These are phyloP conservation scores for Chamaenerion angustifolium DNA, from an alignment of 345 rosid species.

Conservation along the genomic window DNA sequence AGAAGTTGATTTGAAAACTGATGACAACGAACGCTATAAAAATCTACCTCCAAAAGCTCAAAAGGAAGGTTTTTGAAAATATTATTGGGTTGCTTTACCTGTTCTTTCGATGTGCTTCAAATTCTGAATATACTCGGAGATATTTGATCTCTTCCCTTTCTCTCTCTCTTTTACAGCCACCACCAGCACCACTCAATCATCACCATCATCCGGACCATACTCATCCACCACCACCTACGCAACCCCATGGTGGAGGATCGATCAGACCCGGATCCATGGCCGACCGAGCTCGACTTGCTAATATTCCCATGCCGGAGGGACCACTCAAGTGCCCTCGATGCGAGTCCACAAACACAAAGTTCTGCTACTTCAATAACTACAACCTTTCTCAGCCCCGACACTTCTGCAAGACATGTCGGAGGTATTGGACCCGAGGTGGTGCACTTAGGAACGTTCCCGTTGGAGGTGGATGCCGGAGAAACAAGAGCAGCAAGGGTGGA, in stretches of 20 bases:
- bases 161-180: slow-evolving; percentile 1
- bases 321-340: too few relatives aligned
- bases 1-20: slow-evolving; percentile 31
- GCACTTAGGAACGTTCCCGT: slow-evolving; percentile 88
- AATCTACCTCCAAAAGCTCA: slow-evolving; percentile 25
- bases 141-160: slow-evolving; percentile 24
- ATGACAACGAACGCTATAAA: slow-evolving; percentile 29
- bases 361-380: too few relatives aligned
- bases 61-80: slow-evolving; percentile 40
- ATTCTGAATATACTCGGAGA: slow-evolving; percentile 42
- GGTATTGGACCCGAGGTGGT: too few relatives aligned
- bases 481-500: slow-evolving; percentile 69
- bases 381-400: too few relatives aligned
- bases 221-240: slow-evolving; percentile 31
- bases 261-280: slow-evolving; percentile 90
- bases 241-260: slow-evolving; percentile 45
- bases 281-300: slow-evolving; percentile 77
- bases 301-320: slow-evolving; percentile 65
- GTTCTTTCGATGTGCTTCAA: slow-evolving; percentile 20
- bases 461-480: slow-evolving; percentile 87
- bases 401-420: too few relatives aligned
- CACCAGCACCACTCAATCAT: slow-evolving; percentile 21
- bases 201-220: slow-evolving; percentile 13
- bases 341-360: too few relatives aligned
- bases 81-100: slow-evolving; percentile 17